Percentiles rank a stretch among this genome's conserved stretches.
Conservation (phyloP, 2,329 filamentous ascomycete species). For the Fusarium devonianum region DNA sequence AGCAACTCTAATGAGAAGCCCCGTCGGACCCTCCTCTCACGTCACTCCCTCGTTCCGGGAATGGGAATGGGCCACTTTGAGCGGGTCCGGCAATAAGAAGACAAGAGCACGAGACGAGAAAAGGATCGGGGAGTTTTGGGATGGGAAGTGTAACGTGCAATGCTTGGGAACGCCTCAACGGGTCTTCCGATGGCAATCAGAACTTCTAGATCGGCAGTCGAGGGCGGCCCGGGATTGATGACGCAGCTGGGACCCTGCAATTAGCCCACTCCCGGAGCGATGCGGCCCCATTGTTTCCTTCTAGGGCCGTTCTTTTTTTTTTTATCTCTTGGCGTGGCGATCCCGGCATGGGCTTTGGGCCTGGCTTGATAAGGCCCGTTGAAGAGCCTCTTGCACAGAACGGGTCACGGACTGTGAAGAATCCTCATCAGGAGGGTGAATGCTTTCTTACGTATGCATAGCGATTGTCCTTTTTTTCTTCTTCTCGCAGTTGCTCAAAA, state of each 20-base stretch:
- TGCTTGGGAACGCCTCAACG: too few species aligned
- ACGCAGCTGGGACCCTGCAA: constrained; percentile 21
- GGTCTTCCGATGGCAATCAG: constrained; percentile 11
- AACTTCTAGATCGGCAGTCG: background rate
- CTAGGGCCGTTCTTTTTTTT: constrained; percentile 23
- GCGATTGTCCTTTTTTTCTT: background rate
- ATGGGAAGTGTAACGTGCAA: too few species aligned
- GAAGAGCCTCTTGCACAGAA: too few species aligned
- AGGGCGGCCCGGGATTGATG: constrained; percentile 19
- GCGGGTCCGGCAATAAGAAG: background rate
- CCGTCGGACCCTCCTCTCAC: constrained; percentile 22
- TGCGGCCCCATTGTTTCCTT: constrained; percentile 29
- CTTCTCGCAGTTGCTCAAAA: background rate
- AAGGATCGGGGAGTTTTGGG: too few species aligned
- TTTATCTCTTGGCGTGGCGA: constrained; percentile 29
- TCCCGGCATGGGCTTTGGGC: constrained; percentile 20
- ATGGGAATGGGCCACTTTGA: too few species aligned
- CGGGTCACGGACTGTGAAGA: too few species aligned
- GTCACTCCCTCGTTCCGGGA: constrained; percentile 14
- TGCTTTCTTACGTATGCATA: too few species aligned
- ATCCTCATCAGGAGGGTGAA: too few species aligned
- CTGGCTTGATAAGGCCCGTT: constrained; percentile 1
- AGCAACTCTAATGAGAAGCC: constrained; percentile 25
- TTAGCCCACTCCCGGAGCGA: too few species aligned
- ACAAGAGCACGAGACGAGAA: background rate